Evolutionary conservation across 768 basidiomycete species (phyloP), one percentile per base, ranked within the genome.

Genomic region (Boletus insuetus): DNA sequence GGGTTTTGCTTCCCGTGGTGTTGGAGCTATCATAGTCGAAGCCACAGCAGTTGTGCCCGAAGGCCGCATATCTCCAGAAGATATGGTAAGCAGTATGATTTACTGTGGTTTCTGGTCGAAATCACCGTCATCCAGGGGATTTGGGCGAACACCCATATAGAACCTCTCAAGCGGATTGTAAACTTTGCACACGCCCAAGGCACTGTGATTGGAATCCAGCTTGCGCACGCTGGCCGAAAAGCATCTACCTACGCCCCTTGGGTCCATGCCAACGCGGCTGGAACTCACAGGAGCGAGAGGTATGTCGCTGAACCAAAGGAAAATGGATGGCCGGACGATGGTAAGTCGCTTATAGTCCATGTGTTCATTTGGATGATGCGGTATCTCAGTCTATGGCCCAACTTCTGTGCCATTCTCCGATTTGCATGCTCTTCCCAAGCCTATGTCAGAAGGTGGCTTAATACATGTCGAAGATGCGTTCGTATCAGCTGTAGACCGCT

Each of bases 101-200:
- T 44, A 13, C 46, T 6, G 40, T 49, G 3, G 17, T 29, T 17
- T 13, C 19, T 14, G 24, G 40, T 39, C 22, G 45, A 37, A 16
- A 39, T 52, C 31, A 49, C 46, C 37, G 16, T 13, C 11, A 29
- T 54, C 1, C 49, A 83, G 79, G 85, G 85, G 1, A 71, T 94
- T 20, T 94, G 91, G 91, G 70, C 75, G 2, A 90, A 94, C 65
- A 77, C 78, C 3, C 93, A 94, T 51, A 86, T 91, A 42, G 80
- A 76, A 32, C 83, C 85, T 14, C 70, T 90, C 38, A 82, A 82
- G 64, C 79, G 83, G 31, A 83, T 93, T 51, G 86, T 90, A 47
- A 76, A 89, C 54, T 92, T 93, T 64, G 78, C 78, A 16, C 88
- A 91, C 62, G 73, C 81, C 0, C 87, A 90, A 45, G 85, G 82